These are phyloP conservation scores for Thielaviopsis euricoi DNA, from an alignment of 2,329 filamentous ascomycete genomes.

Conservation along the genomic window DNA sequence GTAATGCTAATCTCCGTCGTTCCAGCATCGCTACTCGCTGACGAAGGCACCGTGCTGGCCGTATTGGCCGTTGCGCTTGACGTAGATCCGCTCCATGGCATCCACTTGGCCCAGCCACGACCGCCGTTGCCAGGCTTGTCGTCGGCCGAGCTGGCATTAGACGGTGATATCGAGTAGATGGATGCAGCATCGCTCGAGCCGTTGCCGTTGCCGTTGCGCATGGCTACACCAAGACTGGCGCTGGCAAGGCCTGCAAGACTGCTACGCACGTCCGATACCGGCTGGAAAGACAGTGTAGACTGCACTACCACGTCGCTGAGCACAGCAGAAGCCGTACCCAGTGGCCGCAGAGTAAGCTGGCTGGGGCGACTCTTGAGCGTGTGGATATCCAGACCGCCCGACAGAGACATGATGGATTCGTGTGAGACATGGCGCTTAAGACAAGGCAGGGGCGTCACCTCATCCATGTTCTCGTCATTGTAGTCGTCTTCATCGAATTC, in stretches of 20 bases:
- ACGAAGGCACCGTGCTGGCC: not conserved
- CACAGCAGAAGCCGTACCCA: slow-evolving; percentile 38
- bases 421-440: slow-evolving; percentile 59
- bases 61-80: not conserved
- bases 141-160: not conserved
- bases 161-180: slow-evolving; percentile 6
- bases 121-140: not conserved
- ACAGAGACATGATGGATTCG: slow-evolving; percentile 76
- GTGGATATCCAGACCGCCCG: slow-evolving; percentile 80
- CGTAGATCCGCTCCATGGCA: slow-evolving; percentile 8
- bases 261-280: slow-evolving; percentile 7
- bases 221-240: not conserved
- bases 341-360: slow-evolving; percentile 45
- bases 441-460: slow-evolving; percentile 23
- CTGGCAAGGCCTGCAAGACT: slow-evolving; percentile 7
- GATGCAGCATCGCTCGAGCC: slow-evolving; percentile 3
- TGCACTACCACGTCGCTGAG: slow-evolving; percentile 42
- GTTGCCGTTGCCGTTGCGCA: not conserved
- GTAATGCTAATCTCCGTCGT: not conserved
- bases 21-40: not conserved
- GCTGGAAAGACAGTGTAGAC: slow-evolving; percentile 30
- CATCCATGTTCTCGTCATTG: slow-evolving; percentile 19
- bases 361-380: slow-evolving; percentile 60
- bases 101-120: slow-evolving; percentile 9
- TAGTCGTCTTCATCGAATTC: slow-evolving; percentile 15